Evolutionary conservation across 2,329 filamentous ascomycete species (phyloP), one percentile per base, ranked within the genome.

Genomic region (Xylariaceae sp.): DNA sequence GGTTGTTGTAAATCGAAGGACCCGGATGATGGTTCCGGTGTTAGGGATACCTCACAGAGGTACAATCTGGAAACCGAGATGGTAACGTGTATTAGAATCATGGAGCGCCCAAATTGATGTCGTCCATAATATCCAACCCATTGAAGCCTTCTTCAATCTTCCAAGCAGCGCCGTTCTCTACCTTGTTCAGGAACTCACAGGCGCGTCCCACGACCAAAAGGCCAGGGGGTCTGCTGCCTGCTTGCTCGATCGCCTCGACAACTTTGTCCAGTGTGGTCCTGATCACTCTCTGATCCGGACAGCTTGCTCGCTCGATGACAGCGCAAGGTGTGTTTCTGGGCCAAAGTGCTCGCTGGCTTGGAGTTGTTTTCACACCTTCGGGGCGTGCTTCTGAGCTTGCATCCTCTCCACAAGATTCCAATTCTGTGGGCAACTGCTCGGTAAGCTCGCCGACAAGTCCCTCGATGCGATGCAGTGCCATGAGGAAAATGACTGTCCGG

Each of bases 211-310:
- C 87, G 0, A 97, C 90, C 35, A 99, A 76, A 61, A 99, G 73
- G 0, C 94, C 94, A 0, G 94, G 94, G 11, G 94, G 94, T 42
- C 93, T 80, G 66, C 89, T 94, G 0, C 94, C 94, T 70, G 95
- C 91, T 53, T 89, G 85, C 72, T 97, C 92, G 51, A 99, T 86
- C 0, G 94, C 94, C 55, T 86, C 82, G 23, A 82, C 88, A 1
- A 97, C 90, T 68, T 88, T 82, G 67, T 86, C 82, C 23, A 99
- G 76, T 0, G 91, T 96, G 1, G 92, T 94, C 58, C 94, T 82
- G 34, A 99, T 92, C 13, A 99, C 90, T 53, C 93, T 82, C 76
- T 99, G 94, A 71, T 99, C 94, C 0, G 91, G 89, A 71, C 94
- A 99, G 62, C 90, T 96, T 4, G 94, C 94, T 42, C 94, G 83